Base-by-base conservation (phyloP, 495 filamentous ascomycete species). In the Haplographium delicatum region DNA sequence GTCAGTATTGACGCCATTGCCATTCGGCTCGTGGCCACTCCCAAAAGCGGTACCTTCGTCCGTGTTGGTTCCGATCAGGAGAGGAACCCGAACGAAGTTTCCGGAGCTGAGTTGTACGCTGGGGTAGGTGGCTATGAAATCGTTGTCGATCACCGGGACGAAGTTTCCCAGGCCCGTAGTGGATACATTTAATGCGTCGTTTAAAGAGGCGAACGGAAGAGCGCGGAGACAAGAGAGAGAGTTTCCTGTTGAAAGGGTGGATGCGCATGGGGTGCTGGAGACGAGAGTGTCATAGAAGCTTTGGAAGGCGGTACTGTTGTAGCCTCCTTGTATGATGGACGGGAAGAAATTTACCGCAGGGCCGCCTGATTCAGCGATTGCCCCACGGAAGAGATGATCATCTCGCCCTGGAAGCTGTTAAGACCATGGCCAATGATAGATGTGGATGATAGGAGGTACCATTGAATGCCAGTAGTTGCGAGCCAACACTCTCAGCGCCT, bases 21-120 rank as follows among this genome's bases (percentile, higher is more conserved):
- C 54, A 20, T 51, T 45, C 4, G 51, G 51, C 19, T 46, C 38
- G 19, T 22, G 44, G 20, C 28, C 39, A 11, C 64, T 62, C 49
- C 3, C 69, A 68, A 58, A 82, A 75, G 9, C 76, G 57, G 16
- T 75, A 72, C 16, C 78, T 74, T 85, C 81, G 57, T 86, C 81
- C 50, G 76, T 65, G 56, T 77, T 81, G 25, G 79, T 71, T 10
- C 82, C 81, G 33, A 72, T 63, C 33, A 84, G 75, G 44, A 84
- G 26, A 23, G 65, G 63, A 0, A 84, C 69, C 43, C 70, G 35
- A 26, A 79, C 75, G 53, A 78, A 80, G n/a, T 54, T 55, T 19
- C 72, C 69, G 6, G 56, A 41, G 1, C 40, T 54, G 9, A 73
- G 64, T 46, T 72, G 70, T 5, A 62, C 28, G 22, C 51, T 63